These are phyloP conservation scores for Hanseniaspora thailandica DNA, from an alignment of 805 yeast genomes.

Conservation along the genomic window DNA sequence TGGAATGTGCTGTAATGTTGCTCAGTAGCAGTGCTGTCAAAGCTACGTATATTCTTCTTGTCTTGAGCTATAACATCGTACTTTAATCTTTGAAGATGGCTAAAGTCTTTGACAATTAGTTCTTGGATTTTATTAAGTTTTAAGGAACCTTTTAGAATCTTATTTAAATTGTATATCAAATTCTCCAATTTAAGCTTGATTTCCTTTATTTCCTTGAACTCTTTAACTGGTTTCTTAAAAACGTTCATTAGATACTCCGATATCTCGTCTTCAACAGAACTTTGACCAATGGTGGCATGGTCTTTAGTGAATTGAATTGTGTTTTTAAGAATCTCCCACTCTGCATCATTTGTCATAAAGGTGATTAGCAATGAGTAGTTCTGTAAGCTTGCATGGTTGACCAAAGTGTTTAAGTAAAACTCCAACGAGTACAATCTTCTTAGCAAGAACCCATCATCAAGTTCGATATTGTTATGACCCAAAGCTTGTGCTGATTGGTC, in stretches of 20 bases:
- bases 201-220: slow-evolving; percentile 12
- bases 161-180: slow-evolving; percentile 11
- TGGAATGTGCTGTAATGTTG: slow-evolving; percentile 2
- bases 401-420: slow-evolving; percentile 8
- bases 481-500: not conserved
- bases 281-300: not conserved
- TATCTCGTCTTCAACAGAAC: slow-evolving; percentile 8
- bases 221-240: slow-evolving; percentile 10
- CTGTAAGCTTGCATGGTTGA: slow-evolving; percentile 7
- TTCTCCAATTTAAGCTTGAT: slow-evolving; percentile 10
- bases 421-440: slow-evolving; percentile 11
- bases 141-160: slow-evolving; percentile 4
- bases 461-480: not conserved
- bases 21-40: slow-evolving; percentile 4
- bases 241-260: slow-evolving; percentile 13
- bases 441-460: slow-evolving; percentile 12
- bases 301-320: slow-evolving; percentile 13
- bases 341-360: slow-evolving; percentile 12
- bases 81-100: slow-evolving; percentile 4
- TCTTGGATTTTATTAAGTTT: slow-evolving; percentile 12
- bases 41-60: not conserved
- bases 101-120: slow-evolving; percentile 7
- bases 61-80: slow-evolving; percentile 7
- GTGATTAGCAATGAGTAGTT: slow-evolving; percentile 10
- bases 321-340: slow-evolving; percentile 11